Base-by-base conservation (phyloP, 768 basidiomycete genomes). In the Mycena amicta region DNA sequence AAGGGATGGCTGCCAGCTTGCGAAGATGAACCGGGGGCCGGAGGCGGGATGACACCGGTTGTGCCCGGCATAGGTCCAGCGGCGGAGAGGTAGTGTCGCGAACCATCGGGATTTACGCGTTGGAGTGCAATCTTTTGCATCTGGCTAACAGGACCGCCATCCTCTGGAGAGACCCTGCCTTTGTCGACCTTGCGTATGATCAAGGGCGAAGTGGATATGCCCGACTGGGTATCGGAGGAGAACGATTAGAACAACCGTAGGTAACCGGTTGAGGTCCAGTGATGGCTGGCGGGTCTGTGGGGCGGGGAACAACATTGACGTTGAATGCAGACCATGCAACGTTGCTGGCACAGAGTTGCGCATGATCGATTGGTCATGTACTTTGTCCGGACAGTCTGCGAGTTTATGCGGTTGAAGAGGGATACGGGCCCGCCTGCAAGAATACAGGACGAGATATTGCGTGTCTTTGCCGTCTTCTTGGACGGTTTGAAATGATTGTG, bases 61-160 rank as follows among this genome's bases (percentile, higher is more conserved):
- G 88, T 83, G 11, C 89, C 89, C 52, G 90, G 86, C 59, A 90
- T 79, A 16, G 93, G 92, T 8, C 93, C 91, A 3, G 93, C 92
- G 26, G 94, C 94, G 45, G 90, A 92, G 52, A 97, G 74, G 71
- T 95, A 97, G 74, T 91, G 91, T 68, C 93, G 80, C 37, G 90
- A 83, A 37, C 92, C 93, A 74, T 88, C 92, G 58, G 84, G 78
- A 67, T 92, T 90, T 53, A 92, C 85, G 54, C 92, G 82, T 68
- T 94, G 90, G 41, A 98, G 77, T 2, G 94, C 95, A 60, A 98
- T 91, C 77, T 95, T 93, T 76, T 98, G 95, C 87, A 98, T 93
- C 72, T 96, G 94, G 67, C 92, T 94, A 61, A 98, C 91, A 40
- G 93, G 95, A 4, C 93, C 92, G 20, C 90, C 91, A 68, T 94